These are phyloP conservation scores for Exophiala sideris DNA, from an alignment of 2,329 filamentous ascomycete genomes.

Conservation along the genomic window DNA sequence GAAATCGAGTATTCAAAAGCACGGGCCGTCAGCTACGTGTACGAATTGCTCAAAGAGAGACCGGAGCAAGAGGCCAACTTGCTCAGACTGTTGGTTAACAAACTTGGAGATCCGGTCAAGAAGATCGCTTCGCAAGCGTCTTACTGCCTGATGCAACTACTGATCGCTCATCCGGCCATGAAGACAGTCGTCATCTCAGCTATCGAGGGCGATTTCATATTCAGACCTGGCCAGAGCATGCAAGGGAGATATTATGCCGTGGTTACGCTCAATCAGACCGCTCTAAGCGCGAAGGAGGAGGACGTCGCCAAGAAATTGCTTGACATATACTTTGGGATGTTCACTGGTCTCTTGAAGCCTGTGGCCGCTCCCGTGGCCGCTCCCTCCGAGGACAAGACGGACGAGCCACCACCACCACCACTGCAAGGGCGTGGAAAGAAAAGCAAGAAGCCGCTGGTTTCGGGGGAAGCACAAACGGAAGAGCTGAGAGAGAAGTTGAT, in stretches of 20 bases:
- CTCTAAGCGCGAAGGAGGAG: slow-evolving; percentile 80
- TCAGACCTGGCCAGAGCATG: slow-evolving; percentile 79
- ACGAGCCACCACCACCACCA: slow-evolving; percentile 11
- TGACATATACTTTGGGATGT: slow-evolving; percentile 88
- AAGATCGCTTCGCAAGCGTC: slow-evolving; percentile 94
- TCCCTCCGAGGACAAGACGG: slow-evolving; percentile 34
- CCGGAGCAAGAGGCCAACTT: slow-evolving; percentile 96
- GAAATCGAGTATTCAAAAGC: slow-evolving; percentile 92
- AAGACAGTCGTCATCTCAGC: slow-evolving; percentile 80
- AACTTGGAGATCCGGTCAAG: slow-evolving; percentile 89
- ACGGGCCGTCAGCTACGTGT: slow-evolving; percentile 85
- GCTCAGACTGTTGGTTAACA: slow-evolving; percentile 87
- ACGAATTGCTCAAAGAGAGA: slow-evolving; percentile 87
- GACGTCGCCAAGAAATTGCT: slow-evolving; percentile 75
- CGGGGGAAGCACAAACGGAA: slow-evolving; percentile 48
- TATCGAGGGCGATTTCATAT: slow-evolving; percentile 82
- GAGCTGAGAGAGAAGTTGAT: slow-evolving; percentile 88
- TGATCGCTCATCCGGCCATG: slow-evolving; percentile 88
- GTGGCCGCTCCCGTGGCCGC: slow-evolving; percentile 38
- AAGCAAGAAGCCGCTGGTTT: slow-evolving; percentile 27
- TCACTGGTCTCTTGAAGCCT: slow-evolving; percentile 75
- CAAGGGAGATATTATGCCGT: slow-evolving; percentile 94
- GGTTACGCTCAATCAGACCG: slow-evolving; percentile 95
- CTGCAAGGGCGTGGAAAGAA: slow-evolving; percentile 14
- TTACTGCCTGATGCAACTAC: slow-evolving; percentile 86